These are phyloP conservation scores for Naumovozyma dairenensis DNA, from an alignment of 805 yeast genomes.

Conservation along the genomic window DNA sequence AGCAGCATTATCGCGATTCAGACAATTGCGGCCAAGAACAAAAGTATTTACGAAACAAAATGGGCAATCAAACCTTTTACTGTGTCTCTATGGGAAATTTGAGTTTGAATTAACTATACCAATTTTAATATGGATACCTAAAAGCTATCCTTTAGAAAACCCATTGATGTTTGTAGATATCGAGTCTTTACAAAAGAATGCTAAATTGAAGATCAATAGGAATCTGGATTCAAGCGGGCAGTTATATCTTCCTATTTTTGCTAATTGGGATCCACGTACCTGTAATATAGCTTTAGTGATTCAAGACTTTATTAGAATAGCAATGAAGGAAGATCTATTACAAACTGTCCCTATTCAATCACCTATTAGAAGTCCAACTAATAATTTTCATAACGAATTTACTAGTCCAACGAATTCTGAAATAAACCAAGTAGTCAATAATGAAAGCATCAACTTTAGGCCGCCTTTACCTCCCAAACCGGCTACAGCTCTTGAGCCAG, in stretches of 20 bases:
- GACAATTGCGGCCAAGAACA: conserved; percentile 59
- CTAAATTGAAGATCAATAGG: conserved; percentile 48
- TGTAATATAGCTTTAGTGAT: background rate
- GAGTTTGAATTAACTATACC: conserved; percentile 33
- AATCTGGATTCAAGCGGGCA: conserved; percentile 62
- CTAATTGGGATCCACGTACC: conserved; percentile 42
- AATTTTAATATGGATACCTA: conserved; percentile 68
- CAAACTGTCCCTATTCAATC: background rate
- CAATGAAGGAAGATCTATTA: too few species aligned
- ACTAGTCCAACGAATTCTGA: too few species aligned
- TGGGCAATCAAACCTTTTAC: conserved; percentile 51
- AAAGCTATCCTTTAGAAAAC: conserved; percentile 52
- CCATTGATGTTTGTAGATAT: conserved; percentile 56
- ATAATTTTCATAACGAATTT: too few species aligned
- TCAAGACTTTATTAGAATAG: background rate
- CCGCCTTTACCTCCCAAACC: conserved; percentile 7
- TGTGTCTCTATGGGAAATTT: conserved; percentile 55
- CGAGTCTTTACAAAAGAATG: conserved; percentile 36
- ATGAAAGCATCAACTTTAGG: background rate
- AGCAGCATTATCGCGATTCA: conserved; percentile 39
- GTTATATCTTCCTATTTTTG: conserved; percentile 57
- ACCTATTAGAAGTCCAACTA: too few species aligned
- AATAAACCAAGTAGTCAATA: background rate
- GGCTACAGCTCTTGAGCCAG: background rate
- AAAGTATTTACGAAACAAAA: conserved; percentile 45